Conservation (phyloP, 306 rosid genomes). For the cucumber (Cucumis sativus) region Cucumber_9930_V3 NC_026655.2:14809501-14810000, state of each 20-base stretch:
- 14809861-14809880: too few relatives aligned
- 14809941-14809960: too few relatives aligned
- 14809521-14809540: constrained; percentile 36
- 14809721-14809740: constrained; percentile 43
- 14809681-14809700: constrained; percentile 54
- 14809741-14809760: constrained; percentile 64
- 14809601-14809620: constrained; percentile 37
- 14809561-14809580: constrained; percentile 25
- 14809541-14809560: constrained; percentile 26
- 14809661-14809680: constrained; percentile 24
- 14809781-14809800: constrained; percentile 64
- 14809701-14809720: constrained; percentile 59
- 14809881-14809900: too few relatives aligned
- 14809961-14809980: too few relatives aligned
- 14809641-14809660: constrained; percentile 42
- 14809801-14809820: constrained; percentile 30
- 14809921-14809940: too few relatives aligned
- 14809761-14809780: constrained; percentile 63
- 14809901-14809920: too few relatives aligned
- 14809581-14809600: constrained; percentile 33
- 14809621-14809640: constrained; percentile 54
- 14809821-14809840: too few relatives aligned
- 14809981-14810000: too few relatives aligned
- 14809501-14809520: constrained; percentile 33
- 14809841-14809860: too few relatives aligned